Conservation (phyloP, 2,329 filamentous ascomycete species). For the Cryphonectria nitschkei region DNA sequence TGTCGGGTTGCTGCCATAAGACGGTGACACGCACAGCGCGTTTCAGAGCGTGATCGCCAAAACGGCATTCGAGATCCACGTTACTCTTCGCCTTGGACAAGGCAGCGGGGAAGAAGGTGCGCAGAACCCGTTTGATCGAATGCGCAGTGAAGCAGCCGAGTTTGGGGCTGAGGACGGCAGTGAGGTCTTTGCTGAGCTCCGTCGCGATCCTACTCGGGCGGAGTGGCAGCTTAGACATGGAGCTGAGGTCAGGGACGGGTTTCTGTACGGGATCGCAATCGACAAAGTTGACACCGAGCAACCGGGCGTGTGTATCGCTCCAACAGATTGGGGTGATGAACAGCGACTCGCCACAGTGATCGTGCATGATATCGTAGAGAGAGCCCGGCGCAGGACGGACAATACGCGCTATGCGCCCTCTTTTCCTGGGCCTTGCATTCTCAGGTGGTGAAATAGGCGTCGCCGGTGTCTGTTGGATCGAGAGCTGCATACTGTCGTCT, state of each 20-base stretch:
- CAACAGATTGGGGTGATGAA: constrained; percentile 59
- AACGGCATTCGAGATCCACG: constrained; percentile 54
- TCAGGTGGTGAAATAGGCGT: constrained; percentile 15
- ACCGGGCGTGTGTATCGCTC: constrained; percentile 54
- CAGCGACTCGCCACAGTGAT: constrained; percentile 51
- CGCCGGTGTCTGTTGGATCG: background rate
- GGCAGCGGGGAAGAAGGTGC: constrained; percentile 46
- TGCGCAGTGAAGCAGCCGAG: constrained; percentile 41
- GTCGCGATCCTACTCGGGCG: constrained; percentile 47
- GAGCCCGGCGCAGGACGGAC: constrained; percentile 52
- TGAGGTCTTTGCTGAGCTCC: constrained; percentile 48
- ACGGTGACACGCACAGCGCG: constrained; percentile 52
- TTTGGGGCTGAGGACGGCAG: constrained; percentile 45
- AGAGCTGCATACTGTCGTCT: background rate
- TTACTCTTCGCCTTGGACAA: constrained; percentile 38
- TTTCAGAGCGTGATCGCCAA: constrained; percentile 50
- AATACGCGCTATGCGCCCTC: constrained; percentile 38
- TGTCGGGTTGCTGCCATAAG: constrained; percentile 51
- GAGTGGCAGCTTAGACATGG: constrained; percentile 17
- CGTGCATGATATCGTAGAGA: constrained; percentile 55
- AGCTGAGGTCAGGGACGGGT: constrained; percentile 42
- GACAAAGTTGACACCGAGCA: constrained; percentile 53
- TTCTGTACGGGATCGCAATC: constrained; percentile 46
- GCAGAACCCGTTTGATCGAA: constrained; percentile 49
- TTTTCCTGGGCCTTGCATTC: constrained; percentile 27